A percentile compares a stretch with the other conserved stretches of the same genome.
Conservation (phyloP, 2,329 filamentous ascomycete species). For the Fusarium poae region DNA sequence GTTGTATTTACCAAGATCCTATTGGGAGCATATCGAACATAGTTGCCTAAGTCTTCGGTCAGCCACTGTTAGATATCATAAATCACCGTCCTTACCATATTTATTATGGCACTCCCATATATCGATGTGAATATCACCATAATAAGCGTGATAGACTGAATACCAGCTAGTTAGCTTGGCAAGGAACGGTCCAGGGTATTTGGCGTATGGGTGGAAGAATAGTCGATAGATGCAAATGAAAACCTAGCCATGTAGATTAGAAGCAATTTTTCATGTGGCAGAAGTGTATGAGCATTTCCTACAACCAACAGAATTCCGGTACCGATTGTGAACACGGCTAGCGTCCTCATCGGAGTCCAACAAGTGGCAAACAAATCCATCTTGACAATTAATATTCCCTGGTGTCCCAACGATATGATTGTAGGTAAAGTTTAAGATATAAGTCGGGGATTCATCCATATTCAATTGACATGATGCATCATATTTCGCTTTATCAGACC, state of each 20-base stretch:
- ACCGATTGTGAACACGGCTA: no score
- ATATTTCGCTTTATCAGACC: no score
- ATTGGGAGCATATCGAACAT: background rate
- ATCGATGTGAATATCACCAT: background rate
- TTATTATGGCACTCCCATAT: slow-evolving; percentile 3
- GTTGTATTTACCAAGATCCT: background rate
- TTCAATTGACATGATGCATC: no score
- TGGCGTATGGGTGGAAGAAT: background rate
- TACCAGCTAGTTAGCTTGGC: slow-evolving; percentile 3
- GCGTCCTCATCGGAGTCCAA: no score
- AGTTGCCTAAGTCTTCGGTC: background rate
- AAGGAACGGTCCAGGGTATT: background rate
- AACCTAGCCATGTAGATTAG: background rate
- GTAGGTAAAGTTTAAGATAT: no score
- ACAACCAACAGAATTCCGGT: background rate
- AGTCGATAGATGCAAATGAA: background rate
- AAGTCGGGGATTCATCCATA: no score
- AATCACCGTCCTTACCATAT: background rate
- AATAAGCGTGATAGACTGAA: background rate
- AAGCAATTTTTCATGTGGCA: no score
- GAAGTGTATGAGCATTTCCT: background rate
- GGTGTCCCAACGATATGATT: no score
- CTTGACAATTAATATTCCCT: no score
- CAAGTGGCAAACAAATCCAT: no score
- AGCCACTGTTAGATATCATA: no score